phyloP scores from a whole-genome alignment of 257 asterid species.

The Nicotiana noctiflora region DNA sequence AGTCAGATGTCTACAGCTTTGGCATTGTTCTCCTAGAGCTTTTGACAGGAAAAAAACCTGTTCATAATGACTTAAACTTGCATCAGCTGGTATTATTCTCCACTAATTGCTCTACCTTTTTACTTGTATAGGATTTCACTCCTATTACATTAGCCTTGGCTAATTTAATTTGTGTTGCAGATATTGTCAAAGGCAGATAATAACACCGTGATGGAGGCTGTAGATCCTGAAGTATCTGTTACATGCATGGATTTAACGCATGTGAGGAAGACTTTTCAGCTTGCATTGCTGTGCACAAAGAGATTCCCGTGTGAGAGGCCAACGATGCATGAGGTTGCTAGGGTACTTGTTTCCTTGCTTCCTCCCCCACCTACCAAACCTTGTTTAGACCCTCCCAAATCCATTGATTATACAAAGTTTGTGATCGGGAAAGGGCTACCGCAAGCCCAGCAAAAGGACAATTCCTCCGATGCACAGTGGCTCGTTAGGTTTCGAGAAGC shows the following conservation, averaged over 20 bases:
- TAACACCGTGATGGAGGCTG: constrained; percentile 80
- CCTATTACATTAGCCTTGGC: not conserved
- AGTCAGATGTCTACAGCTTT: constrained; percentile 91
- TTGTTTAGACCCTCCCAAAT: constrained; percentile 22
- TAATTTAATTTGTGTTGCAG: constrained; percentile 25
- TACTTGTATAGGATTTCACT: not conserved
- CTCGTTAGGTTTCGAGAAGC: constrained; percentile 72
- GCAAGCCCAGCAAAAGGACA: constrained; percentile 29
- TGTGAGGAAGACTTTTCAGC: constrained; percentile 71
- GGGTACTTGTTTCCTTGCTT: constrained; percentile 61
- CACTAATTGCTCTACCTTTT: not conserved
- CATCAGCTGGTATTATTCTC: constrained; percentile 69
- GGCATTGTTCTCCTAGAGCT: constrained; percentile 95
- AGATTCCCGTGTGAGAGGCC: constrained; percentile 71
- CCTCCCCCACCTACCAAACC: constrained; percentile 49
- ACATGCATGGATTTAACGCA: constrained; percentile 72
- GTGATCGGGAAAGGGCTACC: constrained; percentile 44
- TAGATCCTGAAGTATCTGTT: constrained; percentile 81
- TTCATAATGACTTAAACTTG: constrained; percentile 72
- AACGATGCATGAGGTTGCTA: constrained; percentile 78
- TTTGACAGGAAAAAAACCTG: constrained; percentile 84
- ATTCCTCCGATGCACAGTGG: constrained; percentile 84
- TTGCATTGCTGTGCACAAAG: constrained; percentile 85
- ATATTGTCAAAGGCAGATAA: constrained; percentile 75
- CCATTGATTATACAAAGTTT: constrained; percentile 45